Percentiles rank a stretch among this genome's conserved stretches.
phyloP scores from a whole-genome alignment of 441 rosid genomes.

The Euphorbia corollata region DNA sequence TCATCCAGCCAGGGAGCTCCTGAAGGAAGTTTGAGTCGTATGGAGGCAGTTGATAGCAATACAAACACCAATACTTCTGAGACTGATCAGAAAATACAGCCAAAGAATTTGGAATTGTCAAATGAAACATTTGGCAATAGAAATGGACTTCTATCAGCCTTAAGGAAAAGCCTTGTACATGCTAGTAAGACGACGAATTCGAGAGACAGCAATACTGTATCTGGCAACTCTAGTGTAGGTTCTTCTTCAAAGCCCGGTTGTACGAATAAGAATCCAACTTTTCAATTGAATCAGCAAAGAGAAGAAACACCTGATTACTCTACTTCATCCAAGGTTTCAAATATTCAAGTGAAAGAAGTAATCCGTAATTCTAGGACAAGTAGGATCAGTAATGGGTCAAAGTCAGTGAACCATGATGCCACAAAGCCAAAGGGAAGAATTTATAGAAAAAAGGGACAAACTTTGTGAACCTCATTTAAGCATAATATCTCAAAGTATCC shows the following conservation, averaged over 20 bases:
- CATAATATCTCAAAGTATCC: neutral
- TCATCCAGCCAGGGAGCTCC: slow-evolving; percentile 7
- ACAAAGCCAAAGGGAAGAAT: slow-evolving; percentile 36
- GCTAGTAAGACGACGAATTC: slow-evolving; percentile 20
- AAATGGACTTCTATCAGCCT: slow-evolving; percentile 32
- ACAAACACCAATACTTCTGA: slow-evolving; percentile 34
- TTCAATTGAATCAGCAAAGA: slow-evolving; percentile 21
- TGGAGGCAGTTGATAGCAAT: slow-evolving; percentile 25
- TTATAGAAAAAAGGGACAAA: neutral
- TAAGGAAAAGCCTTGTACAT: slow-evolving; percentile 32
- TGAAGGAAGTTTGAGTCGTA: slow-evolving; percentile 19
- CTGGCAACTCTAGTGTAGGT: slow-evolving; percentile 48
- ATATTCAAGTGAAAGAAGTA: slow-evolving; percentile 21
- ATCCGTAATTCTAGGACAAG: slow-evolving; percentile 16
- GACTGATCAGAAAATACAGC: slow-evolving; percentile 26
- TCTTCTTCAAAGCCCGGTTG: slow-evolving; percentile 34
- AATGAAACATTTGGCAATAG: slow-evolving; percentile 31
- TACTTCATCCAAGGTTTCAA: slow-evolving; percentile 22
- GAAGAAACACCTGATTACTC: slow-evolving; percentile 30
- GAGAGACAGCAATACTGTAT: slow-evolving; percentile 34
- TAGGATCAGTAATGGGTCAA: slow-evolving; percentile 9
- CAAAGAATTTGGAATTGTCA: slow-evolving; percentile 24
- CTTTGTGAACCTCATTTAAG: neutral
- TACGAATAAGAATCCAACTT: slow-evolving; percentile 18
- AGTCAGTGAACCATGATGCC: slow-evolving; percentile 22